phyloP scores from a whole-genome alignment of 1,284 basidiomycete species.

The Violaceomyces palustris region DNA sequence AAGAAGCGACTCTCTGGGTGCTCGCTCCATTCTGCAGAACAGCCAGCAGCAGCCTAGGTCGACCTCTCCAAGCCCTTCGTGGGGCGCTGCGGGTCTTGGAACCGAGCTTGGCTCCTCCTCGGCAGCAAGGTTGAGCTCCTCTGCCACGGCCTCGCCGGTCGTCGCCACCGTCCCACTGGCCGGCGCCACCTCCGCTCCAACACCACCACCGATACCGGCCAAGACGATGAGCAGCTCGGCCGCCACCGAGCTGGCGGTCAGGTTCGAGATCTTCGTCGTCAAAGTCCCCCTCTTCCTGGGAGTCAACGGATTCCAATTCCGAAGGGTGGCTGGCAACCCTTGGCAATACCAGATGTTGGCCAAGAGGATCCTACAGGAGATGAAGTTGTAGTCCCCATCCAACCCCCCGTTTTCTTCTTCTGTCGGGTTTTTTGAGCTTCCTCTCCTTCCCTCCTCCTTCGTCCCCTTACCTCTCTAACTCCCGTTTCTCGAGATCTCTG shows the following conservation, averaged over 20 bases:
- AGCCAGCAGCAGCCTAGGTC: too few relatives aligned
- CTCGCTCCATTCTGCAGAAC: conserved; percentile 10
- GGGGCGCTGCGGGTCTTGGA: too few relatives aligned
- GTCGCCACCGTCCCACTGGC: neutral
- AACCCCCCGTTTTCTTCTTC: too few relatives aligned
- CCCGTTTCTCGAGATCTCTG: too few relatives aligned
- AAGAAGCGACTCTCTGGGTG: conserved; percentile 32
- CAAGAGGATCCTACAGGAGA: conserved; percentile 82
- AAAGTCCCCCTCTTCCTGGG: conserved; percentile 70
- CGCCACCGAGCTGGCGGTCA: conserved; percentile 38
- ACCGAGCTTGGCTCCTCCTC: too few relatives aligned
- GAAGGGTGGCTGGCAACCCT: conserved; percentile 81
- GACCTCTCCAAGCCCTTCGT: neutral
- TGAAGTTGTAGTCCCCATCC: conserved; percentile 76
- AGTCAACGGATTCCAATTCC: conserved; percentile 91
- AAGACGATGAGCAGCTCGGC: conserved; percentile 25
- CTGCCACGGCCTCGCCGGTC: too few relatives aligned
- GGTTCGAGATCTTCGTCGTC: conserved; percentile 51
- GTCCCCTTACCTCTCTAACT: too few relatives aligned
- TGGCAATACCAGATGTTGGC: conserved; percentile 95
- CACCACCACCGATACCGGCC: conserved; percentile 2
- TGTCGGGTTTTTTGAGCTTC: too few relatives aligned
- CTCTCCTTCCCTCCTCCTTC: too few relatives aligned
- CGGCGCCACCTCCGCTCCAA: neutral
- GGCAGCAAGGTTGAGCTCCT: too few relatives aligned